Evolutionary conservation across 2,329 filamentous ascomycete species (phyloP).

Genomic region (Phaeosphaeria sp.): DNA sequence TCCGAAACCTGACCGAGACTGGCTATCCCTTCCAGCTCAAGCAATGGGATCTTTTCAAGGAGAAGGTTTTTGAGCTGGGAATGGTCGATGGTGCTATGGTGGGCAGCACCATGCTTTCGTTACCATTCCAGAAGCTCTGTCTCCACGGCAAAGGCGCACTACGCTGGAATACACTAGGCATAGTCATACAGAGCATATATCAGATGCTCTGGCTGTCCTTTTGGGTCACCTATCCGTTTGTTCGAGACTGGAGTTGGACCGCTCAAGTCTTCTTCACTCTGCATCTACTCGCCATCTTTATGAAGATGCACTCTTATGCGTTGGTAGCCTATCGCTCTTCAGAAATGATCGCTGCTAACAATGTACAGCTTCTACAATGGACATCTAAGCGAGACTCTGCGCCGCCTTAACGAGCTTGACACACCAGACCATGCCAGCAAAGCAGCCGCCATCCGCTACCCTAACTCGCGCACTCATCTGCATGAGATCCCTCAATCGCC

Average conservation of each 20-base stretch:
- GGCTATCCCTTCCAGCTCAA: slow-evolving; percentile 83
- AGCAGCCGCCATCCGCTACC: slow-evolving; percentile 78
- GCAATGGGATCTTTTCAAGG: slow-evolving; percentile 87
- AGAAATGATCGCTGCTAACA: not conserved
- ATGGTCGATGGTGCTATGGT: slow-evolving; percentile 88
- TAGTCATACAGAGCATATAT: slow-evolving; percentile 81
- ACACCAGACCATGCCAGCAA: slow-evolving; percentile 72
- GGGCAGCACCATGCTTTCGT: slow-evolving; percentile 70
- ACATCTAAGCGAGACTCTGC: slow-evolving; percentile 86
- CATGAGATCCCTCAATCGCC: slow-evolving; percentile 57
- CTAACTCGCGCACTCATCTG: slow-evolving; percentile 56
- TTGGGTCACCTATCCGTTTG: slow-evolving; percentile 86
- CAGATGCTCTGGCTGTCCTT: slow-evolving; percentile 79
- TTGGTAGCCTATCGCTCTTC: slow-evolving; percentile 13
- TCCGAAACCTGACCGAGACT: slow-evolving; percentile 93
- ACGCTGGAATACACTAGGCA: slow-evolving; percentile 79
- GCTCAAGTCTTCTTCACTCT: slow-evolving; percentile 93
- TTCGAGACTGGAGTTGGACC: slow-evolving; percentile 93
- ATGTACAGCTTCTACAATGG: slow-evolving; percentile 83
- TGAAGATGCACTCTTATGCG: slow-evolving; percentile 99
- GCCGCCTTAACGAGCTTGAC: slow-evolving; percentile 80
- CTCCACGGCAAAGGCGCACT: slow-evolving; percentile 63
- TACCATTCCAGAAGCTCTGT: slow-evolving; percentile 76
- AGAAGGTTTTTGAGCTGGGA: slow-evolving; percentile 87
- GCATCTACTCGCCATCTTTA: slow-evolving; percentile 88